Evolutionary conservation across 495 filamentous ascomycete genomes (phyloP).

Genomic region (Aspergillus diversus): DNA sequence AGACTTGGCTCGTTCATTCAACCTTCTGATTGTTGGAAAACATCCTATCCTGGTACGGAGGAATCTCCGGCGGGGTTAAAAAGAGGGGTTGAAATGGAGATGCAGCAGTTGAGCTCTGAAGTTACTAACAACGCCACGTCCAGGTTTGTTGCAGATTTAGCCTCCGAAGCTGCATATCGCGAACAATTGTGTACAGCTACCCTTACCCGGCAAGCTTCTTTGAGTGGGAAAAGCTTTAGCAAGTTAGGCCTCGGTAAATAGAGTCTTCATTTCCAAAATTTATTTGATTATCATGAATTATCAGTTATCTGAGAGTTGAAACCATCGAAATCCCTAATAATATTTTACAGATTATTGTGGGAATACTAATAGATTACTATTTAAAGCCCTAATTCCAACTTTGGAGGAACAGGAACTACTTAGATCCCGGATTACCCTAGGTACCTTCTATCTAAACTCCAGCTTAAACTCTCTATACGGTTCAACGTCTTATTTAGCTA

Average conservation of each 20-base stretch:
- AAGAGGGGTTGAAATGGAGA: not conserved
- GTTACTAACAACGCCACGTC: constrained; percentile 4
- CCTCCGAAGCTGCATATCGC: not conserved
- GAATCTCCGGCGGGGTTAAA: constrained; percentile 18
- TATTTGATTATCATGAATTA: not conserved
- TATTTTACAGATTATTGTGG: constrained; percentile 14
- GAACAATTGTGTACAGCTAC: too few species aligned
- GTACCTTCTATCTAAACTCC: constrained; percentile 24
- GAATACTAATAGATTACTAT: constrained; percentile 26
- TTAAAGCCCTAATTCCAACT: constrained; percentile 21
- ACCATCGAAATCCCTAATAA: not conserved
- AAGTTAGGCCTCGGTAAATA: not conserved
- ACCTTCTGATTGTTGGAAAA: constrained; percentile 18
- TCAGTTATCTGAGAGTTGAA: not conserved
- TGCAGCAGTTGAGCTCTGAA: not conserved
- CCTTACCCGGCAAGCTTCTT: too few species aligned
- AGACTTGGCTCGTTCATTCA: constrained; percentile 1
- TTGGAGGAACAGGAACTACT: too few species aligned
- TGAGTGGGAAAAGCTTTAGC: too few species aligned
- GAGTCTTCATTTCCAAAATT: not conserved
- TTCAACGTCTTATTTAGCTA: constrained; percentile 19
- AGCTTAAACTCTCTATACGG: constrained; percentile 47
- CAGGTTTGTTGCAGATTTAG: not conserved
- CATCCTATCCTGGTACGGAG: constrained; percentile 7
- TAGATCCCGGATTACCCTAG: constrained; percentile 23